Evolutionary conservation across 1,139 yeast species (phyloP).

Genomic region (Lodderomyces elongisporus): DNA sequence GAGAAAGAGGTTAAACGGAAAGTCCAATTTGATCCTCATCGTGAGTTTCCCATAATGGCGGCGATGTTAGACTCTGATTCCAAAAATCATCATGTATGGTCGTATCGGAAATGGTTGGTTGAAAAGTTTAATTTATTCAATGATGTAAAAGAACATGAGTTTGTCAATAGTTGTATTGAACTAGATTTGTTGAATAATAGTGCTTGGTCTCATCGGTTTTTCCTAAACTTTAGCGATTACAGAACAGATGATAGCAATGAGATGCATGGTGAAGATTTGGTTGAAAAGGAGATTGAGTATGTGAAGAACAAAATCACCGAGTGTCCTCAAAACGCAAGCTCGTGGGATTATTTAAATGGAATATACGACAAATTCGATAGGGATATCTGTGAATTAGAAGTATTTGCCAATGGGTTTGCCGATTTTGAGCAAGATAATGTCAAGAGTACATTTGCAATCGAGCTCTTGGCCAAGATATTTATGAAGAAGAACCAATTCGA

Average conservation of each 20-base stretch:
- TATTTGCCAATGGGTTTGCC: conserved; percentile 41
- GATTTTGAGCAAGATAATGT: conserved; percentile 24
- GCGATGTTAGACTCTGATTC: conserved; percentile 71
- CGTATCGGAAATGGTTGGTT: conserved; percentile 80
- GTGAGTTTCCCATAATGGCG: conserved; percentile 61
- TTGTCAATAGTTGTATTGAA: conserved; percentile 45
- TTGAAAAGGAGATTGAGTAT: conserved; percentile 34
- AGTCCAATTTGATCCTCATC: conserved; percentile 43
- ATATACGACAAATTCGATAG: conserved; percentile 36
- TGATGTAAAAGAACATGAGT: conserved; percentile 47
- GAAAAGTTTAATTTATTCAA: conserved; percentile 44
- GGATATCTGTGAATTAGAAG: conserved; percentile 33
- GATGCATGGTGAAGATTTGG: conserved; percentile 10
- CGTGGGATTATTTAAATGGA: conserved; percentile 81
- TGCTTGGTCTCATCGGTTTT: conserved; percentile 89
- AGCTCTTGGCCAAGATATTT: conserved; percentile 53
- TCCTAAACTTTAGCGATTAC: conserved; percentile 35
- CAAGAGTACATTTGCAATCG: conserved; percentile 63
- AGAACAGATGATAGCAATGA: background rate
- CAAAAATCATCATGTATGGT: conserved; percentile 96
- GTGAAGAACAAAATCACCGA: conserved; percentile 40
- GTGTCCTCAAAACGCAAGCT: conserved; percentile 81
- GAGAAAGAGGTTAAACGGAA: background rate
- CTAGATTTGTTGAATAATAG: conserved; percentile 82
- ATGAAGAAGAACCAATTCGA: conserved; percentile 19